Conservation (phyloP, 352 stramenopile species). For the Globisporangium spinosum region DNA sequence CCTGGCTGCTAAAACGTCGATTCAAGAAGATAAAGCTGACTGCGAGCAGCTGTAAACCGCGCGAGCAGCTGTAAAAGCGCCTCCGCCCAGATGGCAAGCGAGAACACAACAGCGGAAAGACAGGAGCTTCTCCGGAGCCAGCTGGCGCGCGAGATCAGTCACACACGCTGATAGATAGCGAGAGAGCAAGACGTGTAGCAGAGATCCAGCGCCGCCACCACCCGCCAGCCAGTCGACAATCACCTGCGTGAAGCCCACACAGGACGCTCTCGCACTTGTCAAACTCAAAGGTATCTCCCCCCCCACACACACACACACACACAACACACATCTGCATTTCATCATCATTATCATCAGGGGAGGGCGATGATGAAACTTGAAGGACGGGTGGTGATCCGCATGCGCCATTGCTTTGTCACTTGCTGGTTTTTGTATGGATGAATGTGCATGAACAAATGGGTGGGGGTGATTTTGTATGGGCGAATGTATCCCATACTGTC, state of each 20-base stretch:
- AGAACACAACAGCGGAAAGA: constrained; percentile 8
- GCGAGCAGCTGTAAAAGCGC: not conserved
- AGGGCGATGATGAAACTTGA: not conserved
- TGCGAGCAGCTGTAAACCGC: not conserved
- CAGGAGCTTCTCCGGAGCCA: not conserved
- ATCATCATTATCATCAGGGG: not conserved
- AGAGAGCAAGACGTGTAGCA: not conserved
- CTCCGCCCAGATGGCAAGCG: not conserved
- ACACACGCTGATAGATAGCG: not conserved
- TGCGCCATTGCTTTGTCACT: not conserved
- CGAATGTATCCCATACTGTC: too few species aligned
- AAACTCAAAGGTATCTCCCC: not conserved
- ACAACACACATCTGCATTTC: not conserved
- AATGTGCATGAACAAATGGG: too few species aligned
- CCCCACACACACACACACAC: too few species aligned
- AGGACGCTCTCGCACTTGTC: not conserved
- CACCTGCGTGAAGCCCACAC: not conserved
- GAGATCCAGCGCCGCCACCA: not conserved
- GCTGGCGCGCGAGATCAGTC: not conserved
- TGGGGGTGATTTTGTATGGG: not conserved
- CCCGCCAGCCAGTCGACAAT: constrained; percentile 2
- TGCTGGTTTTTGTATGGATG: not conserved
- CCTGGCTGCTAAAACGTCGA: not conserved
- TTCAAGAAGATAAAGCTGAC: not conserved
- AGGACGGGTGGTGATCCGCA: constrained; percentile 3